Evolutionary conservation across 176 grass and related monocot species (phyloP), one percentile per base, ranked within the genome.

Genomic region (Zea luxurians): DNA sequence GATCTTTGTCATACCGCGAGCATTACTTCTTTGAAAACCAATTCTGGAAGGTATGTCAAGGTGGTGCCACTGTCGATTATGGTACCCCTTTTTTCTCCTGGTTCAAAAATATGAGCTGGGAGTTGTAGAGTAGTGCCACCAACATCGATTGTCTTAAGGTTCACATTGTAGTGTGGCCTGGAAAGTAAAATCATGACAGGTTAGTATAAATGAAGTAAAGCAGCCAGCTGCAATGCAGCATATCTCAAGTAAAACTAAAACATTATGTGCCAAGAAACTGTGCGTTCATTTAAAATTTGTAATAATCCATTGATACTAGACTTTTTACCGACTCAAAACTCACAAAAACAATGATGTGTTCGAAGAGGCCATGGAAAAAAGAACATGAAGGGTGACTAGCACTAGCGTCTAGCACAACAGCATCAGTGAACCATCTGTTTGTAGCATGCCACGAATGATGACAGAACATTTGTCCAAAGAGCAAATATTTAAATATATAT

Each of bases 41-140:
- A 21, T 68, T 92, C 96, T 21, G 96, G 96, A 84, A 98, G 88
- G 84, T 98, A 98, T 86, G 96, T 81, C 75, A 98, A 83, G 55
- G 96, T 98, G 47, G 96, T 98, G 79, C 96, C 96, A 75, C 96
- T 94, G 83, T 98, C 96, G 68, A 98, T 65, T 75, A 98, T 93
- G 37, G 92, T 94, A 73, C 96, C 96, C 71, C 81, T 98, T 75
- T 87, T 89, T 5, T 89, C 85, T 21, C 71, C 86, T 12, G 85
- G 90, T 76, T 92, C 86, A 87, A 98, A 98, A 75, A 94, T 43
- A 88, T 94, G 44, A 61, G 83, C 68, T 58, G 96, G 89, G 86
- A 98, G 81, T 71, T 90, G 77, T 67, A 94, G 84, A 61, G 89
- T 76, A 63, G 78, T 81, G 71, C 88, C 78, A 77, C 88, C 96